Base-by-base conservation (phyloP, 176 grass and related monocot species). In the Musa acuminata region DNA sequence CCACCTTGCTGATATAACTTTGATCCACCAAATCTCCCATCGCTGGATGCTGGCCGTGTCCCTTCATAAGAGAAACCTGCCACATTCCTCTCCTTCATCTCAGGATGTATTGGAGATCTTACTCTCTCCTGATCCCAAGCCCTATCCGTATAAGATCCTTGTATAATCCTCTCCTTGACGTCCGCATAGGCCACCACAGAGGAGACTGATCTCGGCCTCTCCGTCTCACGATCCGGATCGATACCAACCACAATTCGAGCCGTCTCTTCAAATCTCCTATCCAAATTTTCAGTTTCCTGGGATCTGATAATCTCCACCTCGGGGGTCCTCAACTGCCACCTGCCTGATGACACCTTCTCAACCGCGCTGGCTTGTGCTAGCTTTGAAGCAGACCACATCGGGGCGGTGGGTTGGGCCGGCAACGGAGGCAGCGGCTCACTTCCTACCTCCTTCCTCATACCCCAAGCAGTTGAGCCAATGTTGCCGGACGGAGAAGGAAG, bases 281-380 rank as follows among this genome's bases (percentile, higher is more conserved):
- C 55, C 14, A 72, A 10, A n/a, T 2, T 3, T 21, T 72, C 55
- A 16, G n/a, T 71, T 51, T 73, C 69, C 35, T 62, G 43, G 43
- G 50, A 73, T 73, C 22, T 63, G 49, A 80, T 80, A 19, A 53
- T 24, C 48, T 73, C 78, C 69, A 64, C 69, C 57, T 73, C 69
- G 10, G 57, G 67, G 35, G 82, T 79, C 79, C 84, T 94, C 0
- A 79, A 82, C 58, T 87, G 67, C 88, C 88, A 95, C 29, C 74
- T 80, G 23, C 91, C 96, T 17, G 88, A 99, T 62, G 92, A 91
- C 26, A 99, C 96, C 75, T 99, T 99, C 84, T 99, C 96, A 71
- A 99, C 85, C 1, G 91, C 91, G 77, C 91, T 99, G 1, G 96
- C 96, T 86, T 91, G 88, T 3, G 91, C 96, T 66, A 99, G 79